phyloP scores from a whole-genome alignment of 2,329 filamentous ascomycete species.

The Acrodontium crateriforme region DNA sequence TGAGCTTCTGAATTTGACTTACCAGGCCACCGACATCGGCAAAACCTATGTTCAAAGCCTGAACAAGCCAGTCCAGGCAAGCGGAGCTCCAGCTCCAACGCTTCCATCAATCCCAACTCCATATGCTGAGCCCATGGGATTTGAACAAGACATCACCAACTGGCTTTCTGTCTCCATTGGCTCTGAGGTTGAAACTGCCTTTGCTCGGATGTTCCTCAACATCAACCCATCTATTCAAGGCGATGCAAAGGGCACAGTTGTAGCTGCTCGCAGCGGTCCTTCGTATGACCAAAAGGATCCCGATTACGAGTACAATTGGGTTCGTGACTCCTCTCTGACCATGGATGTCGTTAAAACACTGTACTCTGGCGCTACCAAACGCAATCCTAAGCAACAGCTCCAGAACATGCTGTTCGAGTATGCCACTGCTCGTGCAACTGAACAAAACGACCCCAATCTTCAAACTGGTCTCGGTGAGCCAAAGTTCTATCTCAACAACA shows the following conservation, averaged over 20 bases:
- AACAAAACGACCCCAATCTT: slow-evolving; percentile 20
- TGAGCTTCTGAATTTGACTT: slow-evolving; percentile 19
- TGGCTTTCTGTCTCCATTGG: slow-evolving; percentile 12
- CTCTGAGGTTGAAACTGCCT: slow-evolving; percentile 13
- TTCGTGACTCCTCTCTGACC: slow-evolving; percentile 17
- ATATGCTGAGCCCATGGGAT: slow-evolving; percentile 17
- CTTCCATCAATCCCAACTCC: slow-evolving; percentile 13
- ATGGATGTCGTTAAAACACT: slow-evolving; percentile 18
- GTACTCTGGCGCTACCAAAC: slow-evolving; percentile 13
- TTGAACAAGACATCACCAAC: slow-evolving; percentile 18
- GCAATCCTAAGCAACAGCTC: slow-evolving; percentile 10
- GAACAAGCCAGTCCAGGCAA: slow-evolving; percentile 11
- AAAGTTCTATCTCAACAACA: slow-evolving; percentile 18
- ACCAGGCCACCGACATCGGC: slow-evolving; percentile 15
- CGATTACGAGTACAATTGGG: slow-evolving; percentile 23
- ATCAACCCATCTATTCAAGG: slow-evolving; percentile 19
- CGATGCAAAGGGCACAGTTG: slow-evolving; percentile 17
- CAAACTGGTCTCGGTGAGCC: slow-evolving; percentile 20
- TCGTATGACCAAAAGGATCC: slow-evolving; percentile 14
- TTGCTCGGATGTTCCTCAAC: slow-evolving; percentile 19
- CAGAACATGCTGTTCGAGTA: slow-evolving; percentile 16
- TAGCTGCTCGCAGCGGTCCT: slow-evolving; percentile 18
- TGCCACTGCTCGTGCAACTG: slow-evolving; percentile 14
- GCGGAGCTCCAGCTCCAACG: slow-evolving; percentile 12
- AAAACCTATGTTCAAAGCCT: slow-evolving; percentile 15